Evolutionary conservation across 805 yeast species (phyloP), one percentile per base, ranked within the genome.

Genomic region (Wickerhamomyces queroliae): DNA sequence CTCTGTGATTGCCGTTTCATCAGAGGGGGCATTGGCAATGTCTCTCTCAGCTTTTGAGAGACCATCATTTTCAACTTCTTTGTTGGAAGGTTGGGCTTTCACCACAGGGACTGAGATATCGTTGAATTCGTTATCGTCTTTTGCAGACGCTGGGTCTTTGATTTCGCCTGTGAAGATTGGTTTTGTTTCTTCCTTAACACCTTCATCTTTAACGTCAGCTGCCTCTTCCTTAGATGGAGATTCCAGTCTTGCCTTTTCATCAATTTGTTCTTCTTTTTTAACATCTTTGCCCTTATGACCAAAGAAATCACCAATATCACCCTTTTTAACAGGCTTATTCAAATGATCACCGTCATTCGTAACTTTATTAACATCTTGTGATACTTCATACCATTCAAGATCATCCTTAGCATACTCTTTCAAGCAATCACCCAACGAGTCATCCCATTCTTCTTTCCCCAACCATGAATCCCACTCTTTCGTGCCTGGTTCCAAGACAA

Each of bases 401-500:
- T 54, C 49, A 2, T 57, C 50, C 2, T 54, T 61, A 7, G 61
- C 53, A 39, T 63, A 64, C 0, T 66, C 55, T 22, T 67, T 62
- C 37, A 83, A 57, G 11, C 69, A 50, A 2, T 58, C 50, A 1
- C 66, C 66, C 18, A 79, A 44, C 1, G 63, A 57, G 3, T 59
- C 53, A n/a, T 58, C 50, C 72, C 78, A 71, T 13, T 57, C 55
- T 10, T 50, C 21, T 45, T 42, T 70, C 38, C 74, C 64, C 26
- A 88, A 58, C 96, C 96, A 90, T 4, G 55, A 50, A 5, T 69
- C 55, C 74, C 90, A 78, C 30, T 70, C 74, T n/a, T 63, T 48
- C 0, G 78, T 60, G 0, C 74, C 78, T 0, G 87, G 85, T 22
- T 65, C 69, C 6, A 88, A 40, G 12, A 87, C 70, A 2, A 83